Base-by-base conservation (phyloP, 306 rosid species). In the Oxytropis ochrocephala region DNA sequence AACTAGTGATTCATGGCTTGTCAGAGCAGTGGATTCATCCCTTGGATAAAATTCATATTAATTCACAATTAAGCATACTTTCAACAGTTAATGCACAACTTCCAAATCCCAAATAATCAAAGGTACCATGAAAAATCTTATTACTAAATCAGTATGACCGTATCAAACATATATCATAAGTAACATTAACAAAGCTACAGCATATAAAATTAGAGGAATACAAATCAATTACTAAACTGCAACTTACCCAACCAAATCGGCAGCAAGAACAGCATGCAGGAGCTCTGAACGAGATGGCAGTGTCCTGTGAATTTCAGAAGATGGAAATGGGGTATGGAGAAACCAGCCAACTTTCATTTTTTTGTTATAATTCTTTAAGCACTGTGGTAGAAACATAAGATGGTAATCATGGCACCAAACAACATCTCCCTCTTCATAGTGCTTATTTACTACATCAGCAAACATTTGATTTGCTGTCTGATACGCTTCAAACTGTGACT, bases 361-460 rank as follows among this genome's bases (percentile, higher is more conserved):
- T 62, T 10, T 72, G 77, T 94, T 88, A 69, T 82, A 70, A 48
- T 86, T 88, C 80, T 94, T 94, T 11, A 94, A 85, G 75, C 89
- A 94, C 80, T 90, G 81, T 56, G 98, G 98, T 68, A 94, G 97
- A 77, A 86, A 94, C 98, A 94, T 94, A 38, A 94, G 84, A 79
- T 94, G 97, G 84, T 94, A 94, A 70, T 94, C 98, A 61, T 90
- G 98, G 73, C 97, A 90, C 97, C 98, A 94, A 64, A 94, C 90
- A 9, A 94, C 84, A 79, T 94, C 98, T 52, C 98, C 98, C 57
- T 94, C 94, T 83, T 88, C 85, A 42, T 94, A 90, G 74, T 90
- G 82, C 85, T 70, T 16, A 47, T 88, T 84, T 9, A 94, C 97
- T 2, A 94, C 92, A 65, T 90, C 97, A 75, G 98, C 98, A 82